Conservation (phyloP, 345 rosid genomes). For the Boechera stricta region DNA sequence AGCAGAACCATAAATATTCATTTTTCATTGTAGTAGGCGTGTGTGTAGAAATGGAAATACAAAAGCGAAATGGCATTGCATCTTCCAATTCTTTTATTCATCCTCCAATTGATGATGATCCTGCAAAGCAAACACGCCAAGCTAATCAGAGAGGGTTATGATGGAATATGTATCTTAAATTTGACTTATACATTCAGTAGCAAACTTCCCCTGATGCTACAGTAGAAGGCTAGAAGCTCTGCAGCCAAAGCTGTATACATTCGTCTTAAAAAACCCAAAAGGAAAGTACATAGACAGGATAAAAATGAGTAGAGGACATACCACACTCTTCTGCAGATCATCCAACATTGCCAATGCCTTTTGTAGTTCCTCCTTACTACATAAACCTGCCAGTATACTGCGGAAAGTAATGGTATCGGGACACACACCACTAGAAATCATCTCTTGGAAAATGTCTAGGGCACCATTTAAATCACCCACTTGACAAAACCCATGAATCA, state of each 20-base stretch:
- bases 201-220: not conserved
- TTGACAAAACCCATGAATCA: not conserved
- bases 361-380: conserved; percentile 6
- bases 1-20: not conserved
- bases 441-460: not conserved
- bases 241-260: not conserved
- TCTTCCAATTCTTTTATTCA: not conserved
- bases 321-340: conserved; percentile 1
- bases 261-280: not conserved
- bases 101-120: not conserved
- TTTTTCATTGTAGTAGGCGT: too few relatives aligned
- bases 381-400: not conserved
- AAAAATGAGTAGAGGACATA: not conserved
- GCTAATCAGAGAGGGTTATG: not conserved
- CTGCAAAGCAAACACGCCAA: conserved; percentile 13
- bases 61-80: not conserved
- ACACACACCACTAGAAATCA: conserved; percentile 3
- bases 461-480: conserved; percentile 13
- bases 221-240: not conserved
- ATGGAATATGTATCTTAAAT: not conserved
- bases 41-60: not conserved
- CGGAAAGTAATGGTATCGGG: not conserved
- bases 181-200: conserved; percentile 6
- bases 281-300: not conserved
- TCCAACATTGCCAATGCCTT: not conserved